Evolutionary conservation across 345 rosid species (phyloP).

Genomic region (Rhizophora apiculata): DNA sequence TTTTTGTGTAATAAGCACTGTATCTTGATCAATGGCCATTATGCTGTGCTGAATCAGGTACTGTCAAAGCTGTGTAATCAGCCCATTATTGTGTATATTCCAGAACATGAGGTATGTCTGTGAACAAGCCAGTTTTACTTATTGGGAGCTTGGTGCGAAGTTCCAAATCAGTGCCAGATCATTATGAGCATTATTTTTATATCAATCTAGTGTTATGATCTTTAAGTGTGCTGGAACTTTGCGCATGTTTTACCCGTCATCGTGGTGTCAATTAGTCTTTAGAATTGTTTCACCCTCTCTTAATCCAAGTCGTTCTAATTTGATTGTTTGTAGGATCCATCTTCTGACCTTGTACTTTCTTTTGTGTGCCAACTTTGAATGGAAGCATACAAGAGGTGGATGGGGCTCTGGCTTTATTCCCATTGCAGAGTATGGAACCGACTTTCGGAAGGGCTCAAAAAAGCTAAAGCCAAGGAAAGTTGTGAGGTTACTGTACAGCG

Average conservation of each 20-base stretch:
- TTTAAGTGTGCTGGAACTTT: no score
- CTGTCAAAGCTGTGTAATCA: constrained; percentile 74
- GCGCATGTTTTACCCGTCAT: no score
- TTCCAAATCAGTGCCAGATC: neutral
- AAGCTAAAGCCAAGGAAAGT: constrained; percentile 53
- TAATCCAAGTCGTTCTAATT: neutral
- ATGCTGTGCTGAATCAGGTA: constrained; percentile 44
- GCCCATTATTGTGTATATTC: constrained; percentile 73
- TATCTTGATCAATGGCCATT: constrained; percentile 5
- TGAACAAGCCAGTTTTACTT: neutral
- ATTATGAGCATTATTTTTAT: no score
- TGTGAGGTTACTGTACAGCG: constrained; percentile 83
- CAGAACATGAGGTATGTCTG: constrained; percentile 69
- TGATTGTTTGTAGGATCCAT: neutral
- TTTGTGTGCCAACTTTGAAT: neutral
- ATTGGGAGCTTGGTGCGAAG: neutral
- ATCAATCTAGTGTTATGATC: no score
- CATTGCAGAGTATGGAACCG: constrained; percentile 73
- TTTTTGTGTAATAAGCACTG: no score
- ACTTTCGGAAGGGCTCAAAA: constrained; percentile 52
- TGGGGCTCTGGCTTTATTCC: constrained; percentile 72
- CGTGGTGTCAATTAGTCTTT: no score
- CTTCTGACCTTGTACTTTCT: neutral
- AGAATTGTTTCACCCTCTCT: no score
- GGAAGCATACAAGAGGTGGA: constrained; percentile 59